These are phyloP conservation scores for Ochetophila trinervis DNA, from an alignment of 306 rosid genomes.

Conservation along the genomic window DNA sequence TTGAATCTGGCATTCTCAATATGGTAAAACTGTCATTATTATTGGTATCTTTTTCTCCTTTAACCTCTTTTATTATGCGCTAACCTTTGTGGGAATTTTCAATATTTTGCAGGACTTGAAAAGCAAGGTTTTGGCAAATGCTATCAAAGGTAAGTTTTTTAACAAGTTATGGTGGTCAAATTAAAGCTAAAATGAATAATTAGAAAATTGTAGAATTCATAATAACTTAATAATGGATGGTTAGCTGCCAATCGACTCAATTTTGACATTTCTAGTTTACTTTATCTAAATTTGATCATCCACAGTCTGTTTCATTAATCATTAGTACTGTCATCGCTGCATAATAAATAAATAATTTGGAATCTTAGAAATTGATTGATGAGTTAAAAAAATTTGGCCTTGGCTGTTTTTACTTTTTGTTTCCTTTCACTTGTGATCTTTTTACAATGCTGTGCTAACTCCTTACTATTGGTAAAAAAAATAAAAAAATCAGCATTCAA, in stretches of 20 bases:
- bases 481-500: constrained; percentile 34
- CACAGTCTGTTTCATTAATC: too few species aligned
- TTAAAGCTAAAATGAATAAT: not conserved
- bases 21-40: constrained; percentile 26
- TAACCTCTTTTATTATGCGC: not conserved
- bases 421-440: not conserved
- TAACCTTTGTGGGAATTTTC: not conserved
- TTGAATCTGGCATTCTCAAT: constrained; percentile 39
- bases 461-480: not conserved
- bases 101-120: constrained; percentile 40
- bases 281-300: too few species aligned
- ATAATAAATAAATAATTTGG: too few species aligned
- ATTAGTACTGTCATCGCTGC: too few species aligned
- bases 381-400: too few species aligned
- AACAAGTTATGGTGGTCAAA: not conserved
- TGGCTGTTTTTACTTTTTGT: not conserved
- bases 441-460: not conserved
- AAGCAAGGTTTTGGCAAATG: constrained; percentile 44
- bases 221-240: too few species aligned
- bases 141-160: constrained; percentile 44
- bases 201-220: too few species aligned
- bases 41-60: not conserved
- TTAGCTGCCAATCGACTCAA: too few species aligned
- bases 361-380: too few species aligned
- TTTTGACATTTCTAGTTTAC: too few species aligned